phyloP scores from a whole-genome alignment of 2,329 filamentous ascomycete genomes.

The Colletotrichum sp. region DNA sequence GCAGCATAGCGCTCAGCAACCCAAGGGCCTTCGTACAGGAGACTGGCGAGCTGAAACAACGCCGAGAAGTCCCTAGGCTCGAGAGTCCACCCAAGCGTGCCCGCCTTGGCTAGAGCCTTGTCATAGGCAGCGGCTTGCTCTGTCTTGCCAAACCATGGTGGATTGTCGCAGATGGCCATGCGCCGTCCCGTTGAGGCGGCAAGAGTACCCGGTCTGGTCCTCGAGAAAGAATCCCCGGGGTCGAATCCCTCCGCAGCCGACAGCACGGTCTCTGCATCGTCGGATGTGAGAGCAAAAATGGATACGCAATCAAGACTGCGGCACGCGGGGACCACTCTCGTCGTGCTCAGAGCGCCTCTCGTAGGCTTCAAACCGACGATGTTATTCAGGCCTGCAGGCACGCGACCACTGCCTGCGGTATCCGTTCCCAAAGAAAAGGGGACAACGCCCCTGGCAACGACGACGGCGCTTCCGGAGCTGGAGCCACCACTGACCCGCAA shows the following conservation, averaged over 20 bases:
- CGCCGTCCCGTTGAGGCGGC: slow-evolving; percentile 13
- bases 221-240: slow-evolving; percentile 55
- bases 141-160: slow-evolving; percentile 38
- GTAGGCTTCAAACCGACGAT: slow-evolving; percentile 58
- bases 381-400: slow-evolving; percentile 59
- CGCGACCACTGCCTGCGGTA: slow-evolving; percentile 59
- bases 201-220: slow-evolving; percentile 32
- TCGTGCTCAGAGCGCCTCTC: slow-evolving; percentile 54
- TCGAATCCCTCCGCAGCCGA: slow-evolving; percentile 54
- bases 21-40: slow-evolving; percentile 63
- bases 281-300: slow-evolving; percentile 53
- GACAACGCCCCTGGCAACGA: slow-evolving; percentile 56
- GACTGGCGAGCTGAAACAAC: slow-evolving; percentile 56
- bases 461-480: slow-evolving; percentile 62
- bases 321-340: slow-evolving; percentile 60
- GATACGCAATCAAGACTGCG: slow-evolving; percentile 63
- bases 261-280: slow-evolving; percentile 56
- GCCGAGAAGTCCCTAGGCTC: slow-evolving; percentile 50
- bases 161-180: slow-evolving; percentile 45
- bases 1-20: slow-evolving; percentile 62
- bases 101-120: slow-evolving; percentile 40
- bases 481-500: slow-evolving; percentile 53
- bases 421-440: slow-evolving; percentile 64
- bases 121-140: slow-evolving; percentile 48
- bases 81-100: slow-evolving; percentile 44